Evolutionary conservation across 2,329 filamentous ascomycete genomes (phyloP), one percentile per base, ranked within the genome.

Genomic region (Exophiala oligosperma): DNA sequence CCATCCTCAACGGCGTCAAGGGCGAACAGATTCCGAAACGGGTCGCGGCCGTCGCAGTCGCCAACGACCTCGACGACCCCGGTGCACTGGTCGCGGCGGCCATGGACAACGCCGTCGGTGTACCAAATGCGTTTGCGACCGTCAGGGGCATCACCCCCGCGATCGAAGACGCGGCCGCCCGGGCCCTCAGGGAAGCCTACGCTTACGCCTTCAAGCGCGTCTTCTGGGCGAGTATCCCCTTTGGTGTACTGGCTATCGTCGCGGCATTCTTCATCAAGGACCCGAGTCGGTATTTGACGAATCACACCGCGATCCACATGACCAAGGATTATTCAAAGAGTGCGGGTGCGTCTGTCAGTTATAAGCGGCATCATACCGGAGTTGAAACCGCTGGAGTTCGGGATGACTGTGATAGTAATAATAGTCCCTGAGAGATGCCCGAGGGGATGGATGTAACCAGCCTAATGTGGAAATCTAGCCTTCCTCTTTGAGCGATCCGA

Each of bases 121-220:
- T 62, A 49, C 64, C 72, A 52, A 67, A 67, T 1, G 58, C 62
- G 2, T 62, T 67, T 38, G 48, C 40, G 4, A 54, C 55, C 3
- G 72, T 77, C 0, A 71, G 71, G 0, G 72, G 70, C 2, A 71
- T 78, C 21, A 75, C 66, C 8, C 53, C 69, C 0, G 59, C 64
- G 17, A 70, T 78, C 41, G 62, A 69, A 28, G 65, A 56, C 1
- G 74, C 73, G 0, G 74, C 77, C 0, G 68, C 61, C 1, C 55
- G 60, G 0, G 73, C 75, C 23, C 60, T 74, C 29, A 72, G 74
- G 61, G 67, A 69, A 9, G 76, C 76, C 14, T 79, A 81, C 63
- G 66, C 71, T 4, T 56, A 71, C n/a, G 74, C 75, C 2, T 79
- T 81, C 66, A 68, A 70, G 54, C 72, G 73, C 2, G 78, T 82